Percentiles rank a stretch among this genome's conserved stretches.
These are phyloP conservation scores for Fusarium sororula DNA, from an alignment of 2,329 filamentous ascomycete genomes.

Conservation along the genomic window DNA sequence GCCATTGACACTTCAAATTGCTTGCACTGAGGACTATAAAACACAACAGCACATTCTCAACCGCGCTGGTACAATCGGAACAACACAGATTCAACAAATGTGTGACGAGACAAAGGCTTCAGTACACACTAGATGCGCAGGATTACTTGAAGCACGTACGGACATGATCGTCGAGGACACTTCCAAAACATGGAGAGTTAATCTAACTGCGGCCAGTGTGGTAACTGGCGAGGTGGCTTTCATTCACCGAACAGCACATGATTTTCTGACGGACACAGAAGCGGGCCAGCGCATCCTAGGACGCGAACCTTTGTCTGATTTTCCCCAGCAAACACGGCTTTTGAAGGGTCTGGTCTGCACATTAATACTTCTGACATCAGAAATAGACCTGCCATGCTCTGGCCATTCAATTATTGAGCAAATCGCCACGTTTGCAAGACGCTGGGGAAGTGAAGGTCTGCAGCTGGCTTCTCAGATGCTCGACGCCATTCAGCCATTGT, in stretches of 20 bases:
- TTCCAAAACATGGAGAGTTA: no score
- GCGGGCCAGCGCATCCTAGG: not conserved
- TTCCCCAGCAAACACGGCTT: rapidly evolving
- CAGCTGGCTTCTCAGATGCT: not conserved
- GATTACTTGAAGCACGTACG: not conserved
- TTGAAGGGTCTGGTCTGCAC: rapidly evolving
- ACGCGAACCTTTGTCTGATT: rapidly evolving
- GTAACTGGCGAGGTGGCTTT: not conserved
- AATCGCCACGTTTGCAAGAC: rapidly evolving
- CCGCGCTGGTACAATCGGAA: no score
- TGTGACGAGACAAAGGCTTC: not conserved
- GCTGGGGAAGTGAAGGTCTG: not conserved
- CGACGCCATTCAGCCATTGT: not conserved
- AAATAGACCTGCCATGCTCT: no score
- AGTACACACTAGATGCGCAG: not conserved
- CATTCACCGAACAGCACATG: slow-evolving; percentile 22
- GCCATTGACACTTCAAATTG: not conserved
- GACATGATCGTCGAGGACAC: no score
- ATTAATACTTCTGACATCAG: rapidly evolving
- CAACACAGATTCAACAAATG: no score
- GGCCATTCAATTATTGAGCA: rapidly evolving
- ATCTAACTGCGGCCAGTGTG: no score
- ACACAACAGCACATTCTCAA: not conserved
- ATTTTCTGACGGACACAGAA: slow-evolving; percentile 20
- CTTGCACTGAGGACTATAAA: not conserved